Base-by-base conservation (phyloP, 305 asterid species). In the Solanum chacoense region DNA sequence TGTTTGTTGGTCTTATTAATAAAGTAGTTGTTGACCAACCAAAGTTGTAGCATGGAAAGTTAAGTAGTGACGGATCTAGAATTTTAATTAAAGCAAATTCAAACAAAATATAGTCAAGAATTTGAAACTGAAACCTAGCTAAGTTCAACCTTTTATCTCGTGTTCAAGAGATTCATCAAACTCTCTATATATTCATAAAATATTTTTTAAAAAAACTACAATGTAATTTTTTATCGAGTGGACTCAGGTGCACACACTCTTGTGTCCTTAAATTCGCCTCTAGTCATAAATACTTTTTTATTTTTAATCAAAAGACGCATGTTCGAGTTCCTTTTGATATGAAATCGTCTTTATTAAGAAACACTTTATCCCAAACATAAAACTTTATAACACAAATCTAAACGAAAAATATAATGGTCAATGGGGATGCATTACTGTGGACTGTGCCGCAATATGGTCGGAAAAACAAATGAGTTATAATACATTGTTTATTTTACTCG, bases 321-420 rank as follows among this genome's bases (percentile, higher is more conserved):
- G 0, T 59, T 22, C 3, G 6, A 59, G 0, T 59, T 8, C 1
- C 6, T 59, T 59, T 59, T 1, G 0, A 59, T 59, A 59, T 8
- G 1, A 7, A 59, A 20, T 59, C 1, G 0, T 22, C 6, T 59
- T 59, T 20, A 0, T 59, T 59, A 59, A 7, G 4, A 20, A 55
- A 55, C 4, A 20, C 5, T 20, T 55, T 7, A 55, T 20, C 0
- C 11, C 2, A 55, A 55, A 55, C 0, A 63, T 65, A 65, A 65
- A n/a, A 2, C 0, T n/a, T 10, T 8, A 0, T 2, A n/a, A 24
- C 3, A 2, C 6, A 4, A 67, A 67, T 67, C 0, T 5, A 67
- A 24, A 65, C 10, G 4, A 2, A 65, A 2, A 9, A n/a, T 22
- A n/a, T 67, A 10, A 24, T 67, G 31, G 3, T 11, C 16, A 67